Conservation (phyloP, 2,329 filamentous ascomycete species). For the Aureobasidium sp. region DNA sequence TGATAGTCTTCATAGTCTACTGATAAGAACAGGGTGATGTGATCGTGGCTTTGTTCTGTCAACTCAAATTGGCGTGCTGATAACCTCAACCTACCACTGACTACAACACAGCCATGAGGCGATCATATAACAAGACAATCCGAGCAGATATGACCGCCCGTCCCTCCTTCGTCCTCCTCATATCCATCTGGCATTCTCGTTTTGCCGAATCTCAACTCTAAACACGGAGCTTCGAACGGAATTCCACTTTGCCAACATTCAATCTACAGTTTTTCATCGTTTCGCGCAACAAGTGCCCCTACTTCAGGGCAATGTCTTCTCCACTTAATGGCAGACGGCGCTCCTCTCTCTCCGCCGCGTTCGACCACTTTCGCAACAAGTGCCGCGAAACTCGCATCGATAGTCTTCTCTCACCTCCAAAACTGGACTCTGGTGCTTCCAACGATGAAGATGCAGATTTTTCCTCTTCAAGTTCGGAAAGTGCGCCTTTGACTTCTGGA, state of each 20-base stretch:
- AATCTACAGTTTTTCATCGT: too few species aligned
- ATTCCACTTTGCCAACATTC: too few species aligned
- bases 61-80: conserved; percentile 1
- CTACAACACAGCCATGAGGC: background rate
- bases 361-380: conserved; percentile 13
- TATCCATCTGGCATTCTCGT: too few species aligned
- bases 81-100: background rate
- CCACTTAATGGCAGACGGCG: background rate
- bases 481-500: background rate
- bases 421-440: background rate
- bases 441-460: background rate
- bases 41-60: background rate
- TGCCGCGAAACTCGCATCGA: conserved; percentile 5
- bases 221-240: too few species aligned
- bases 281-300: too few species aligned
- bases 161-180: too few species aligned
- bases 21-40: background rate
- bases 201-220: too few species aligned
- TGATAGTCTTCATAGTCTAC: background rate
- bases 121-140: background rate
- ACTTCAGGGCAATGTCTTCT: too few species aligned
- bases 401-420: conserved; percentile 16
- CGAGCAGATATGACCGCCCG: too few species aligned
- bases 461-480: background rate
- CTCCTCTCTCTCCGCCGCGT: background rate